Evolutionary conservation across 2,329 filamentous ascomycete genomes (phyloP), one percentile per base, ranked within the genome.

Genomic region (Cryphonectria parasitica): DNA sequence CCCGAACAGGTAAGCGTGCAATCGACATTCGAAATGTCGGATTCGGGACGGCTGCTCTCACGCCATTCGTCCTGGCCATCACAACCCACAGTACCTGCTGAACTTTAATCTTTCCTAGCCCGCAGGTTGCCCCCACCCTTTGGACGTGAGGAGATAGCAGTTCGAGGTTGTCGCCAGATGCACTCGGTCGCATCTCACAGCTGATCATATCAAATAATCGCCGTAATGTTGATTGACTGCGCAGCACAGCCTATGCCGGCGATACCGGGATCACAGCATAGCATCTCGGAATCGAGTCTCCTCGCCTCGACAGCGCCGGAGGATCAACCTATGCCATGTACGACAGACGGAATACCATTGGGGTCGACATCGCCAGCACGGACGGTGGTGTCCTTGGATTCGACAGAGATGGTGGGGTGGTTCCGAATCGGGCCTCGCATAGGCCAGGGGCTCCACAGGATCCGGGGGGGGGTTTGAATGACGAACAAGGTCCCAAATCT

Each of bases 361-460:
- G 54, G 15, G 54, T 58, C 6, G 54, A 34, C 54, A 62, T 39
- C 31, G 56, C 43, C 34, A 19, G 19, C 31, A 36, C 61, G 10
- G 54, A 28, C 63, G 22, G 63, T 34, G 39, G 63, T 41, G 31
- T 68, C 58, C 41, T 69, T 17, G 28, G 34, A 56, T 63, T 69
- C 41, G 45, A 64, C 68, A 66, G 56, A 45, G 52, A 64, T 64
- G 36, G 71, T 64, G 66, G 56, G 62, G 45, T 58, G 65, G 64
- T n/a, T 61, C 69, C 56, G 43, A 49, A 66, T 71, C 58, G 66
- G 66, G 41, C 63, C 25, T 64, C 58, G 69, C 63, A 65, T 68
- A 61, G 52, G 65, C 56, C 56, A 66, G 36, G 60, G 69, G 66
- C 58, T 64, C 71, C 71, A 69, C 71, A 67, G 60, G 39, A 56